These are phyloP conservation scores for Trichocladium uniseriatum DNA, from an alignment of 495 filamentous ascomycete species.

Conservation along the genomic window DNA sequence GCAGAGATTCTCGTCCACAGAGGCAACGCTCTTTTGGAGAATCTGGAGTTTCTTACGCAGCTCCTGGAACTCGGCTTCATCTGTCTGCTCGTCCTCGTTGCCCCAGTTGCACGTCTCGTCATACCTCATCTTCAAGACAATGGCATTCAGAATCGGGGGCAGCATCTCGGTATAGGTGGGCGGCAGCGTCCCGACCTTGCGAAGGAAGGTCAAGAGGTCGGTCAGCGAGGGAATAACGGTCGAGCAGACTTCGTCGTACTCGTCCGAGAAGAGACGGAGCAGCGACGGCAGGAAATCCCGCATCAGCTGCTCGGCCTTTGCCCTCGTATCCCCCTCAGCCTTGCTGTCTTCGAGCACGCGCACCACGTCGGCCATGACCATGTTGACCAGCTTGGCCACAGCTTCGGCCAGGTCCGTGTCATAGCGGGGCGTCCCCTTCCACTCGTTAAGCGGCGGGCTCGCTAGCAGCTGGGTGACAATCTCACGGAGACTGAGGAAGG, in stretches of 20 bases:
- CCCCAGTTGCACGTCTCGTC: slow-evolving; percentile 93
- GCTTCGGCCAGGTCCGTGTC: slow-evolving; percentile 91
- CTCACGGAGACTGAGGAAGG: slow-evolving; percentile 72
- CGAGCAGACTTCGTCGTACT: slow-evolving; percentile 95
- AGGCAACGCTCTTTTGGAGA: slow-evolving; percentile 81
- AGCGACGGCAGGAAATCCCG: slow-evolving; percentile 75
- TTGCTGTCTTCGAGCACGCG: slow-evolving; percentile 53
- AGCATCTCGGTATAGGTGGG: slow-evolving; percentile 67
- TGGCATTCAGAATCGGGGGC: slow-evolving; percentile 76
- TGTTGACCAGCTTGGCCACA: slow-evolving; percentile 94
- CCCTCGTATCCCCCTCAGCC: slow-evolving; percentile 45
- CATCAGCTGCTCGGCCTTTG: slow-evolving; percentile 62
- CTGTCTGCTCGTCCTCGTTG: slow-evolving; percentile 84
- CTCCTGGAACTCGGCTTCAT: slow-evolving; percentile 98
- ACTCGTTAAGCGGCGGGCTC: slow-evolving; percentile 66
- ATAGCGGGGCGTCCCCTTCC: slow-evolving; percentile 71
- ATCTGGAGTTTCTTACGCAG: slow-evolving; percentile 79
- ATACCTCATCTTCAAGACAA: slow-evolving; percentile 91
- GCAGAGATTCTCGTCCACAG: slow-evolving; percentile 75
- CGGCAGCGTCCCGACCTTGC: slow-evolving; percentile 61
- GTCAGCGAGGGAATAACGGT: slow-evolving; percentile 85
- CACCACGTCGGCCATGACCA: slow-evolving; percentile 73
- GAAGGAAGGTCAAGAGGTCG: slow-evolving; percentile 78
- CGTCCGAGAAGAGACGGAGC: slow-evolving; percentile 88
- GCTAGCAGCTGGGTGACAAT: slow-evolving; percentile 74